Conservation (phyloP, 108 stramenopile genomes). For the Mayamaea pseudoterrestris region DNA sequence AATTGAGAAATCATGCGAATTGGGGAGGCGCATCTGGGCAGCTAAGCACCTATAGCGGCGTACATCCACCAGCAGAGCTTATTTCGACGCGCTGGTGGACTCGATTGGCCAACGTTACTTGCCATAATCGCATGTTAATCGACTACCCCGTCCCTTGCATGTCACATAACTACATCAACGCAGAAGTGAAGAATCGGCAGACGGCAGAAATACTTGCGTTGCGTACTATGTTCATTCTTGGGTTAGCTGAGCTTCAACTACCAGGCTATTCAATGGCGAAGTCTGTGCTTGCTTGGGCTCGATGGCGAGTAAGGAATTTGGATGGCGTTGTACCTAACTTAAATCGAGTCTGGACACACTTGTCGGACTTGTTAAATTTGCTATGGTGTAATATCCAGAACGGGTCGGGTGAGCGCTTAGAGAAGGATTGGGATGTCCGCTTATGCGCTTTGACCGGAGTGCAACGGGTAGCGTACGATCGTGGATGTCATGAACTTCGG, state of each 20-base stretch:
- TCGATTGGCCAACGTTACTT: too few relatives aligned
- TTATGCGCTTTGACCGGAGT: slow-evolving; percentile 20
- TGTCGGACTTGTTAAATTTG: neutral
- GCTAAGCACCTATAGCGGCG: too few relatives aligned
- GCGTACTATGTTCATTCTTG: slow-evolving; percentile 12
- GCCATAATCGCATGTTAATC: too few relatives aligned
- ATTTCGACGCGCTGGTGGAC: too few relatives aligned
- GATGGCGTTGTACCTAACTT: neutral
- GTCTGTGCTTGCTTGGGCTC: slow-evolving; percentile 2
- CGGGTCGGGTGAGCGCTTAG: neutral
- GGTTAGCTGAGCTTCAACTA: neutral
- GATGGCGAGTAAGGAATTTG: neutral
- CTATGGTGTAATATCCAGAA: neutral
- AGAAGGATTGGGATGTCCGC: slow-evolving; percentile 25
- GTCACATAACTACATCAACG: too few relatives aligned
- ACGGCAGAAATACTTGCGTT: slow-evolving; percentile 19
- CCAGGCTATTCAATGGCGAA: neutral
- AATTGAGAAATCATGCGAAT: too few relatives aligned
- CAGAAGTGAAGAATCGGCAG: too few relatives aligned
- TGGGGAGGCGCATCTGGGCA: too few relatives aligned
- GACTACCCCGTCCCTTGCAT: too few relatives aligned
- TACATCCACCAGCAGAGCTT: too few relatives aligned
- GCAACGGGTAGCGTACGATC: slow-evolving; percentile 38
- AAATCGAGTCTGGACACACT: neutral
- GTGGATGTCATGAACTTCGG: slow-evolving; percentile 27